These are phyloP conservation scores for Noccaea caerulescens DNA, from an alignment of 345 rosid genomes.

Conservation along the genomic window DNA sequence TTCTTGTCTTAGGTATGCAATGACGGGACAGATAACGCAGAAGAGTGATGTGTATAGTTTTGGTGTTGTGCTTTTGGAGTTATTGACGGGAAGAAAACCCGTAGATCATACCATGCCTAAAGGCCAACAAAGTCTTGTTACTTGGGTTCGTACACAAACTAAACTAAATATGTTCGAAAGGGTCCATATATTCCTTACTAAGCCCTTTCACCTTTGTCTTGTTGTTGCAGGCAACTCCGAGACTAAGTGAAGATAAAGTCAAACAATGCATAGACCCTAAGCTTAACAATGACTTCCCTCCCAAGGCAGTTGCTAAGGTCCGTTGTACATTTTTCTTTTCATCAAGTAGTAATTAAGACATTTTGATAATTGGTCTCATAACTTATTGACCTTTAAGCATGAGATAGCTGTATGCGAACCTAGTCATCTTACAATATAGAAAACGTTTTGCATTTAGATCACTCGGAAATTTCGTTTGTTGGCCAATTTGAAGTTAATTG, in stretches of 20 bases:
- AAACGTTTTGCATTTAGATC: not conserved
- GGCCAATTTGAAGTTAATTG: not conserved
- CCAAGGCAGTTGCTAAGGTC: conserved; percentile 98
- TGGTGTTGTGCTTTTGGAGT: conserved; percentile 96
- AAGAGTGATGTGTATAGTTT: conserved; percentile 99
- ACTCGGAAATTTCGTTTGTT: not conserved
- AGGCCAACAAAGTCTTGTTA: conserved; percentile 98
- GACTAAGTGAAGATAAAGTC: conserved; percentile 97
- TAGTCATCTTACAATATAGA: not conserved
- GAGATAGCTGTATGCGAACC: not conserved
- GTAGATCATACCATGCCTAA: conserved; percentile 99
- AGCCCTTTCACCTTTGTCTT: not conserved
- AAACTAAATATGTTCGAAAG: not conserved
- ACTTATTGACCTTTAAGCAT: not conserved
- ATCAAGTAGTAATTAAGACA: not conserved
- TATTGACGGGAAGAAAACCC: conserved; percentile 95
- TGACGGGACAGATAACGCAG: conserved; percentile 98
- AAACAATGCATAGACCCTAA: conserved; percentile 99
- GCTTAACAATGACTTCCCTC: conserved; percentile 85
- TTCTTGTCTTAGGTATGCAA: conserved; percentile 75
- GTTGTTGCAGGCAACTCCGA: conserved; percentile 86
- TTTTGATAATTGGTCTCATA: not conserved
- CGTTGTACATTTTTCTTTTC: conserved; percentile 13
- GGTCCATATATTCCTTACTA: not conserved
- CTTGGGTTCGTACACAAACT: conserved; percentile 67